Evolutionary conservation across 441 rosid genomes (phyloP), one percentile per base, ranked within the genome.

Genomic region (Populus hybrid): DNA sequence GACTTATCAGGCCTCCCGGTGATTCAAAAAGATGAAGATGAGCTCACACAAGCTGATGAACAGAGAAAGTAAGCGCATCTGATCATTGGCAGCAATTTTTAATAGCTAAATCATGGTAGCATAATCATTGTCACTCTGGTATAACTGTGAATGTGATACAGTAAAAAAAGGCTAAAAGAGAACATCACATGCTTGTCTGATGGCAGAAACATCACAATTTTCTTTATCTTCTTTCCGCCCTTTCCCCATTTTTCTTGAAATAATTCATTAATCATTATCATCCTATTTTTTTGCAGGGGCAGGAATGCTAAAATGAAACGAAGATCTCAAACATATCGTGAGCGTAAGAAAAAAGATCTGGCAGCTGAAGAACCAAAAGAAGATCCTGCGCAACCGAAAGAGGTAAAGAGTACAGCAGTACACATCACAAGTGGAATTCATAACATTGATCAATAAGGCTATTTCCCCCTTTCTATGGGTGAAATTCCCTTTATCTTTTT

Each of bases 1-100:
- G 86, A 87, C 76, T 85, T 87, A 72, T 91, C 90, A 28, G 92
- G 86, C 59, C 86, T 91, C 35, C 93, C 93, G 7, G 78, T 83
- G n/a, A 71, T 88, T 76, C 68, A 77, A 82, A 78, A 72, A 53
- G 74, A 81, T 77, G 88, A 85, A 16, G 90, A 85, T 61, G 91
- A 91, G 64, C 64, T 81, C 29, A 76, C 72, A 29, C 79, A 72
- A 73, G 76, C 71, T 71, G 77, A 59, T 36, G 87, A 84, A 65
- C 81, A 67, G 50, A 86, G 86, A 80, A 84, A 68, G 95, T 86
- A 82, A 80, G 89, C 64, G 80, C 10, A 11, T 53, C 14, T 59
- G 26, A 42, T 50, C 16, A 29, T 74, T 61, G 35, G 18, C 3
- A 23, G 56, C 56, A 45, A 45, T 14, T 14, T 42, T 31, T 9